phyloP scores from a whole-genome alignment of 2,329 filamentous ascomycete species.

The Myriosclerotinia duriaeana region DNA sequence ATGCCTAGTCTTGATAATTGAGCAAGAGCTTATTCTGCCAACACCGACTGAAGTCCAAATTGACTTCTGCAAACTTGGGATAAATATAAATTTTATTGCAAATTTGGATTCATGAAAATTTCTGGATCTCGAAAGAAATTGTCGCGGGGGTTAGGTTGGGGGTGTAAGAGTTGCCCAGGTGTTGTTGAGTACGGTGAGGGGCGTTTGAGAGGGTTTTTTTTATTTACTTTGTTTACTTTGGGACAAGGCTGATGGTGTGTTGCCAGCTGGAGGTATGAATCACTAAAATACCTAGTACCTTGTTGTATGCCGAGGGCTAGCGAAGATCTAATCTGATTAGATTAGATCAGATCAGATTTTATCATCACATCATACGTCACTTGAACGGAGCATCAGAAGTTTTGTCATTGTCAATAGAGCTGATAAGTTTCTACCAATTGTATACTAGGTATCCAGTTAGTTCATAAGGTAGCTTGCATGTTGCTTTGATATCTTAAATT shows the following conservation, averaged over 20 bases:
- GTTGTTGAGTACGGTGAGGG: neutral
- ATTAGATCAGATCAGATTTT: neutral
- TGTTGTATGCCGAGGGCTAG: slow-evolving; percentile 9
- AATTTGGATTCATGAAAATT: neutral
- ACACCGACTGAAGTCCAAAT: neutral
- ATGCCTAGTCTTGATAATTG: neutral
- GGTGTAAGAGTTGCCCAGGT: neutral
- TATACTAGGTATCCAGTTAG: neutral
- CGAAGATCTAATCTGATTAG: slow-evolving; percentile 6
- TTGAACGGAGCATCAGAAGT: neutral
- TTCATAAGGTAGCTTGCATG: neutral
- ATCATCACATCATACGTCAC: neutral
- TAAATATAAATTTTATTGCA: neutral
- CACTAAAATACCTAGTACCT: neutral
- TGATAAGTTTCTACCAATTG: no score
- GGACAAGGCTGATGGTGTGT: neutral
- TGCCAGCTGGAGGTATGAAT: neutral
- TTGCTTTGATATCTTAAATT: no score
- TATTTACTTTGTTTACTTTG: neutral
- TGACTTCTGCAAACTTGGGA: neutral
- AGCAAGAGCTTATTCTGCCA: neutral
- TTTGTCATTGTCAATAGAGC: neutral
- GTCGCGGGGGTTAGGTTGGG: neutral
- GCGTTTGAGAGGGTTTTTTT: neutral
- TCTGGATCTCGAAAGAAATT: neutral